phyloP scores from a whole-genome alignment of 768 basidiomycete species.

The Russula brevipes region DNA sequence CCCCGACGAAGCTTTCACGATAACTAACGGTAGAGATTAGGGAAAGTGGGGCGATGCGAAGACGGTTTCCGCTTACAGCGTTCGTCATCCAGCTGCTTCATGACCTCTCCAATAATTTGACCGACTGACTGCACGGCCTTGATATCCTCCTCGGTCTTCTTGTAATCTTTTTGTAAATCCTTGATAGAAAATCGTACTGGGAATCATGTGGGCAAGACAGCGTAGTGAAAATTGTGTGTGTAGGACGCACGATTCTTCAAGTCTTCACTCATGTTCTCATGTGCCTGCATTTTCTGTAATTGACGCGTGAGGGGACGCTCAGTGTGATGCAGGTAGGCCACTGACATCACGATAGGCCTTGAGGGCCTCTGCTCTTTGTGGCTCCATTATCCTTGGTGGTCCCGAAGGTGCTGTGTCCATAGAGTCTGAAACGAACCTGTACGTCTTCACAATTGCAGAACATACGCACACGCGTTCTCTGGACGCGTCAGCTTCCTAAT shows the following conservation, averaged over 20 bases:
- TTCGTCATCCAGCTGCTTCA: conserved; percentile 98
- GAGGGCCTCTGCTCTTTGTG: conserved; percentile 66
- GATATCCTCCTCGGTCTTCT: conserved; percentile 97
- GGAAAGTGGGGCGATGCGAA: background rate
- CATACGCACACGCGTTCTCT: conserved; percentile 7
- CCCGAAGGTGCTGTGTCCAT: conserved; percentile 31
- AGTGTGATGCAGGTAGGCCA: conserved; percentile 14
- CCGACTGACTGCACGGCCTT: conserved; percentile 98
- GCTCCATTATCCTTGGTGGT: conserved; percentile 52
- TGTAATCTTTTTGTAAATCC: conserved; percentile 81
- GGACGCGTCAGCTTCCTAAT: conserved; percentile 29
- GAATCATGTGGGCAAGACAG: background rate
- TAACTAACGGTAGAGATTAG: conserved; percentile 51
- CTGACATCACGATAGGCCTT: conserved; percentile 70
- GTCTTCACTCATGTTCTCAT: conserved; percentile 79
- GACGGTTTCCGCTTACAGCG: conserved; percentile 59
- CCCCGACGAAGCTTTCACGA: conserved; percentile 97
- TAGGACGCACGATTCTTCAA: conserved; percentile 78
- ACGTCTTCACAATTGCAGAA: background rate
- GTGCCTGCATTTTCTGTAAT: conserved; percentile 88
- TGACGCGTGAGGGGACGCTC: conserved; percentile 18
- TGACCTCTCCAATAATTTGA: conserved; percentile 97
- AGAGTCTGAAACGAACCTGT: background rate
- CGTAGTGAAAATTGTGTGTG: background rate
- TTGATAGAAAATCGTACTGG: conserved; percentile 91